Conservation (phyloP, 805 yeast species). For the Monosporozyma yasuniensis region DNA sequence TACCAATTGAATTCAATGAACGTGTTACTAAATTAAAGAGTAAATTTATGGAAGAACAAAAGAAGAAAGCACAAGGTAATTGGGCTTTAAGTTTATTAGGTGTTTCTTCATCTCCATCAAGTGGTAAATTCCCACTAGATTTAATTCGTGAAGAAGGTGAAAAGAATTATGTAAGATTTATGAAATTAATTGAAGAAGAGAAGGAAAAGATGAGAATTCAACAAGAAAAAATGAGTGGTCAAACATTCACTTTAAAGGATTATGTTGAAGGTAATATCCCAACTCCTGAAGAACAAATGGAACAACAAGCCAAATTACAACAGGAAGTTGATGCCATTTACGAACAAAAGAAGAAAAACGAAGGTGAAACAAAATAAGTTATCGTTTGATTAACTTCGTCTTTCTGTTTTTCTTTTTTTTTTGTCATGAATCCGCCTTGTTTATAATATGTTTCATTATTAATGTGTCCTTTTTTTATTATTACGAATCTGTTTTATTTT, state of each 20-base stretch:
- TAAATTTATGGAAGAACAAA: constrained; percentile 53
- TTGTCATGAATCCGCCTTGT: not conserved
- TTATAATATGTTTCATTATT: not conserved
- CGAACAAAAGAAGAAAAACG: constrained; percentile 20
- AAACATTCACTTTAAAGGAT: constrained; percentile 77
- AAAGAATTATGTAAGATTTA: constrained; percentile 74
- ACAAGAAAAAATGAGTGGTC: constrained; percentile 74
- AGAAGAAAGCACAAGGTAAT: constrained; percentile 35
- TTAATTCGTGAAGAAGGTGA: constrained; percentile 87
- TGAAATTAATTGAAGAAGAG: constrained; percentile 77
- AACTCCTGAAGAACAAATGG: constrained; percentile 54
- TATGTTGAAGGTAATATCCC: constrained; percentile 78
- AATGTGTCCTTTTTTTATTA: no score
- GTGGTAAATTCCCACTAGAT: constrained; percentile 61
- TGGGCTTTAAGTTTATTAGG: constrained; percentile 61
- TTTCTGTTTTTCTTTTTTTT: not conserved
- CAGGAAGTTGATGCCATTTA: constrained; percentile 31
- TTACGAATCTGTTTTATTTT: no score
- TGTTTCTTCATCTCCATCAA: constrained; percentile 25
- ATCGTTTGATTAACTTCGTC: not conserved
- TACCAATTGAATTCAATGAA: constrained; percentile 69
- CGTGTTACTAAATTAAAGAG: constrained; percentile 72
- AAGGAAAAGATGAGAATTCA: constrained; percentile 51
- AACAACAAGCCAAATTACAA: constrained; percentile 36
- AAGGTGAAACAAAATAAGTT: not conserved